Percentiles rank a stretch among this genome's conserved stretches.
These are phyloP conservation scores for Amniculicola lignicola DNA, from an alignment of 495 filamentous ascomycete genomes.

Conservation along the genomic window DNA sequence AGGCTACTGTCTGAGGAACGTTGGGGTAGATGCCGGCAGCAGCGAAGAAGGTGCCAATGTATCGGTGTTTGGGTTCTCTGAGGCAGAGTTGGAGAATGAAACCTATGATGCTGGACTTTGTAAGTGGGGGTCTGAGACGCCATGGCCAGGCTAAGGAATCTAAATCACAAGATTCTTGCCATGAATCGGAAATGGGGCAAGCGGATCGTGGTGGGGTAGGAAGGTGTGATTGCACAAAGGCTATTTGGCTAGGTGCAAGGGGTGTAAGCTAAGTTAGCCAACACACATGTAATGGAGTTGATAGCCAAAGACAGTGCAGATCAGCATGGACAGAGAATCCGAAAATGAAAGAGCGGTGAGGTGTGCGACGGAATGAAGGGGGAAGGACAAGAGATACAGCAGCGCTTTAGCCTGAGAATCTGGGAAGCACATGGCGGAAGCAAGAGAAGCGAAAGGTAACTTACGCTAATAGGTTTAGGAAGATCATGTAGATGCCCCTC, in stretches of 20 bases:
- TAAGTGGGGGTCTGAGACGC: conserved; percentile 1
- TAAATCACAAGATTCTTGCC: too few relatives aligned
- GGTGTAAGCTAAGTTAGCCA: too few relatives aligned
- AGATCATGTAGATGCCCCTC: conserved; percentile 38
- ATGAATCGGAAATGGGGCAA: too few relatives aligned
- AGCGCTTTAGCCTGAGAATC: not conserved
- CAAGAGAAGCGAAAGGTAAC: conserved; percentile 5
- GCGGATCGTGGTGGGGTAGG: too few relatives aligned
- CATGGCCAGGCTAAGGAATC: too few relatives aligned
- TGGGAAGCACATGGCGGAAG: not conserved
- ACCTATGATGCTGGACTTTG: conserved; percentile 29
- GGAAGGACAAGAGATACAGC: not conserved
- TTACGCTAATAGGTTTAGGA: conserved; percentile 37
- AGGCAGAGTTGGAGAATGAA: conserved; percentile 35
- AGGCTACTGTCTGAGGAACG: conserved; percentile 29
- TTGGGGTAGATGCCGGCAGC: conserved; percentile 35
- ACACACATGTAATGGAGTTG: too few relatives aligned
- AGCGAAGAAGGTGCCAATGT: conserved; percentile 39
- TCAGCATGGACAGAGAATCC: too few relatives aligned
- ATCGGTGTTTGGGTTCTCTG: conserved; percentile 22
- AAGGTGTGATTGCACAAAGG: too few relatives aligned
- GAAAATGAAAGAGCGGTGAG: conserved; percentile 2
- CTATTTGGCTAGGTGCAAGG: too few relatives aligned
- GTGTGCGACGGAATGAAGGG: not conserved
- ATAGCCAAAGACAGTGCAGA: too few relatives aligned